These are phyloP conservation scores for Coemansia sp. DNA, from an alignment of 192 early-diverging fungal genomes.

Conservation along the genomic window DNA sequence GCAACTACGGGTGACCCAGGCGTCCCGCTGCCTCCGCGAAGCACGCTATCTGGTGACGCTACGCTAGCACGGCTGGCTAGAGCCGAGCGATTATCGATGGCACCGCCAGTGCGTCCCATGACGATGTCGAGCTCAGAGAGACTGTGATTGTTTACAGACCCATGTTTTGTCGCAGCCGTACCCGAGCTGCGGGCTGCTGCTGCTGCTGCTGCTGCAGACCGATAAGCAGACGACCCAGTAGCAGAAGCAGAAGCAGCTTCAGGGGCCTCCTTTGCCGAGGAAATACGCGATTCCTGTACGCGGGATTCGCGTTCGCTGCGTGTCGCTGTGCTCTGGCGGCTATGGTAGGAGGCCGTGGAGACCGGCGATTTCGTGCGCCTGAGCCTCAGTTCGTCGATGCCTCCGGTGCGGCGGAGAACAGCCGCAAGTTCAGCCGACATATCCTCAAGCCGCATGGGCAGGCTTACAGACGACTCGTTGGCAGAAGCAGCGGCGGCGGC, in stretches of 20 bases:
- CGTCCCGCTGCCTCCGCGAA: conserved; percentile 44
- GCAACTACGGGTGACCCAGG: conserved; percentile 17
- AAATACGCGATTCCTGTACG: background rate
- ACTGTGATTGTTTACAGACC: conserved; percentile 17
- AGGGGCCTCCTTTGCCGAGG: background rate
- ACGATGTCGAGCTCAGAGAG: conserved; percentile 53
- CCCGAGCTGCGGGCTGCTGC: conserved; percentile 10
- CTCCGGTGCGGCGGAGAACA: conserved; percentile 49
- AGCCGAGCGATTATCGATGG: conserved; percentile 12
- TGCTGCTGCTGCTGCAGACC: background rate
- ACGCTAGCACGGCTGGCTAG: conserved; percentile 18
- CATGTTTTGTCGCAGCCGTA: conserved; percentile 1
- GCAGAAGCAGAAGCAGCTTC: background rate
- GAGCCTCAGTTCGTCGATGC: conserved; percentile 27
- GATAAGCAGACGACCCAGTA: background rate
- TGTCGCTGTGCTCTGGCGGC: conserved; percentile 6
- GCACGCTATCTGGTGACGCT: conserved; percentile 5
- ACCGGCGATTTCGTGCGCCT: conserved; percentile 30
- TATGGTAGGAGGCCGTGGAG: background rate
- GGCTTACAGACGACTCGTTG: conserved; percentile 37
- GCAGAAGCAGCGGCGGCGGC: no score
- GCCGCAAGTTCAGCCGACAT: conserved; percentile 50
- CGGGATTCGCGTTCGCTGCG: background rate
- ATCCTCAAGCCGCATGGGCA: conserved; percentile 46
- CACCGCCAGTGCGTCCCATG: conserved; percentile 47